phyloP scores from a whole-genome alignment of 495 filamentous ascomycete species.

The Bacidia gigantensis region DNA sequence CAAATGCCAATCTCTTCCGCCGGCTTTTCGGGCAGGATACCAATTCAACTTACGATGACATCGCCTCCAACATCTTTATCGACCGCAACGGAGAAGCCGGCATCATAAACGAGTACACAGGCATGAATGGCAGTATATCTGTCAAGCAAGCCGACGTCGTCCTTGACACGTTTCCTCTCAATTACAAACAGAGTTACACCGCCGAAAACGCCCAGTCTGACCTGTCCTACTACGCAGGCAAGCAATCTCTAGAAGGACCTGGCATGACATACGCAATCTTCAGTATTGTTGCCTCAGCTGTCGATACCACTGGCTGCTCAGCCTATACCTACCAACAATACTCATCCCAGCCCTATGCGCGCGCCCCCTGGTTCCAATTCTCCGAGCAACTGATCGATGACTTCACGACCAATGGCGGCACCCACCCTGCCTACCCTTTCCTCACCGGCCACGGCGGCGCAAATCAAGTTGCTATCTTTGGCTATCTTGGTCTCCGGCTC shows the following conservation, averaged over 20 bases:
- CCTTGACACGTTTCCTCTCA: constrained; percentile 43
- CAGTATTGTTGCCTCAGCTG: constrained; percentile 42
- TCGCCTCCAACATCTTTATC: constrained; percentile 39
- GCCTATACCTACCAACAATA: constrained; percentile 50
- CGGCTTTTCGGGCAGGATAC: constrained; percentile 37
- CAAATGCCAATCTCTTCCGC: constrained; percentile 42
- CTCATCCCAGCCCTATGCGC: constrained; percentile 40
- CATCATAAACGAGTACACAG: constrained; percentile 57
- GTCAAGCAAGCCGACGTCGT: constrained; percentile 58
- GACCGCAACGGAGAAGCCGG: constrained; percentile 35
- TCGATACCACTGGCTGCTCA: constrained; percentile 47
- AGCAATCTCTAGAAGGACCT: constrained; percentile 47
- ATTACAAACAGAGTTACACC: constrained; percentile 41
- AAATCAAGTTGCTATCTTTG: constrained; percentile 47
- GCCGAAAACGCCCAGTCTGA: constrained; percentile 35
- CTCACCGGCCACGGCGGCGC: constrained; percentile 53
- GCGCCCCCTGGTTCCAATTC: constrained; percentile 39
- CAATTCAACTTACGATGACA: constrained; percentile 38
- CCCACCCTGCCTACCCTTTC: constrained; percentile 52
- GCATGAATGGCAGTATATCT: constrained; percentile 46
- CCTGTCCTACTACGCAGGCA: constrained; percentile 51
- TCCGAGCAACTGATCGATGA: constrained; percentile 61
- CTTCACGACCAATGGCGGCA: constrained; percentile 48
- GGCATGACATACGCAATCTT: constrained; percentile 59
- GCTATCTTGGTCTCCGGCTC: constrained; percentile 46